A percentile compares a stretch with the other conserved stretches of the same genome.
These are phyloP conservation scores for Sanghuangporus sanghuang DNA, from an alignment of 1,284 basidiomycete species.

Conservation along the genomic window DNA sequence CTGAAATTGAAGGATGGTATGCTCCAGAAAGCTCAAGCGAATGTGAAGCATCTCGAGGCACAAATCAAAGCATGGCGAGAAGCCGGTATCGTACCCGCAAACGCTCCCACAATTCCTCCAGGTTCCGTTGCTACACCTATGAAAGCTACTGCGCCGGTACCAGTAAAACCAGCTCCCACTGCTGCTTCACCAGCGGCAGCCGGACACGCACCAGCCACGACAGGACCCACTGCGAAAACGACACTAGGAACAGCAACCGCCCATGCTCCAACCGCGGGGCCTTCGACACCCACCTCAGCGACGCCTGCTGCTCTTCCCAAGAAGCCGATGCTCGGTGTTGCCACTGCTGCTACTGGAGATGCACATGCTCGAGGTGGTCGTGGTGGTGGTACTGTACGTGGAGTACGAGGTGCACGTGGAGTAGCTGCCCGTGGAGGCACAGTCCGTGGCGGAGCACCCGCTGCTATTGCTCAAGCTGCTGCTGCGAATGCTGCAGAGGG, in stretches of 20 bases:
- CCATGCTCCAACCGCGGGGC: not conserved
- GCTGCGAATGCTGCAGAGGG: slow-evolving; percentile 24
- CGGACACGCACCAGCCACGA: slow-evolving; percentile 20
- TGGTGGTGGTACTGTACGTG: slow-evolving; percentile 1
- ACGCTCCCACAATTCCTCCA: slow-evolving; percentile 17
- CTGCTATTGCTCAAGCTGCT: slow-evolving; percentile 29
- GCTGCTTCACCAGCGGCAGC: slow-evolving; percentile 15
- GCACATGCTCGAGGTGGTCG: slow-evolving; percentile 8
- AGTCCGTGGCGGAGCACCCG: slow-evolving; percentile 29
- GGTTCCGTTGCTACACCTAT: slow-evolving; percentile 20
- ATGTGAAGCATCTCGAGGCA: slow-evolving; percentile 61
- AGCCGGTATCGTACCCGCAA: slow-evolving; percentile 36
- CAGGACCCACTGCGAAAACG: slow-evolving; percentile 20
- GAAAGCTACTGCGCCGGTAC: not conserved
- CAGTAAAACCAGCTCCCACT: slow-evolving; percentile 10
- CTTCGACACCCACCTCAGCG: slow-evolving; percentile 13
- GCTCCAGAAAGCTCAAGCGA: slow-evolving; percentile 49
- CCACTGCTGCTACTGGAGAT: slow-evolving; percentile 1
- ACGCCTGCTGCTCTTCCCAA: slow-evolving; percentile 22
- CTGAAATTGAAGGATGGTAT: slow-evolving; percentile 64
- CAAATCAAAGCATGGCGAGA: slow-evolving; percentile 53
- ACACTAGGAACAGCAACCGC: slow-evolving; percentile 22
- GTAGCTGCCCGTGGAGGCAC: slow-evolving; percentile 28
- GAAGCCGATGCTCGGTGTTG: slow-evolving; percentile 19
- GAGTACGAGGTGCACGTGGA: slow-evolving; percentile 14